Evolutionary conservation across 2,329 filamentous ascomycete genomes (phyloP), one percentile per base, ranked within the genome.

Genomic region (Blastomyces gilchristii): DNA sequence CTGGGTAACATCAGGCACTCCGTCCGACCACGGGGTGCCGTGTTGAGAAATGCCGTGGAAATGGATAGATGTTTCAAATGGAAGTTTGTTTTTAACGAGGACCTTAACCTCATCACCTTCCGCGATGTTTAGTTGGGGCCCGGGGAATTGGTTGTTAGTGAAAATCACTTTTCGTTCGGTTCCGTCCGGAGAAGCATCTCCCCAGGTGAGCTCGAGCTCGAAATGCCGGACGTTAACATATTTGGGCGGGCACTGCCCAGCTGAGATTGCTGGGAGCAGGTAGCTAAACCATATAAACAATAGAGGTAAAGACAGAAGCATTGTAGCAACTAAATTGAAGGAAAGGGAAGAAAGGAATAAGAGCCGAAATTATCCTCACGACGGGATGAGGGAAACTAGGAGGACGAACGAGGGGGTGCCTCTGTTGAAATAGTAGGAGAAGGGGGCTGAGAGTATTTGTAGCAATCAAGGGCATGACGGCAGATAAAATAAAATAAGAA

Each of bases 1-100:
- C 49, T 70, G 68, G 0, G 66, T 50, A 3, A 69, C 59, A 34
- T 60, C 66, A 14, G 64, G 62, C 7, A 68, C 66, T n/a, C 68
- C 68, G 57, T 70, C 68, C 18, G 61, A 65, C 58, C 66, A 70
- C 6, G 63, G 65, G 22, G 67, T 68, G 12, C 67, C 66, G 16
- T 62, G 61, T 57, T 69, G 62, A 43, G 80, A 78, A 39, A 83
- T 73, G 16, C 74, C 73, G 56, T 69, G 67, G 34, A 64, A 69
- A 58, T 69, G 67, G 16, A 69, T 62, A 3, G 65, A 62, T 16
- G 65, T 68, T 25, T 66, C 62, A 39, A 62, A 62, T 12, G 64
- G 64, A 43, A 67, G 50, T 7, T 58, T 53, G 54, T 69, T 69
- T 22, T 63, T 60, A 22, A 68, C 66, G 25, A 63, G 25, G 39